phyloP scores from a whole-genome alignment of 306 rosid species.

The Prunus campanulata region DNA sequence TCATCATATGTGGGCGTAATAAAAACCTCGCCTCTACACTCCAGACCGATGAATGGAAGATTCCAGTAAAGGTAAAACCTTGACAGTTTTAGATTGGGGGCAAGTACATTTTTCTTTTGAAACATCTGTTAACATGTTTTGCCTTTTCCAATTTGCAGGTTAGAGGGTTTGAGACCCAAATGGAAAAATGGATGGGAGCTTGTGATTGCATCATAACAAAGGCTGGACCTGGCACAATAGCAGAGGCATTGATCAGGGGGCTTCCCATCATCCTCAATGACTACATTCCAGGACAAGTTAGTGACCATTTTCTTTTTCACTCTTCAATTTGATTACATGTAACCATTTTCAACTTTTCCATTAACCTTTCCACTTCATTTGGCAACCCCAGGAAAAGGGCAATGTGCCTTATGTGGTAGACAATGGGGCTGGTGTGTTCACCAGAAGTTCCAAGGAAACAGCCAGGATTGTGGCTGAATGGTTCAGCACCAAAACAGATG shows the following conservation, averaged over 20 bases:
- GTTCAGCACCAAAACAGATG: slow-evolving; percentile 80
- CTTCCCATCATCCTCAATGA: slow-evolving; percentile 94
- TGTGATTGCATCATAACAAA: slow-evolving; percentile 97
- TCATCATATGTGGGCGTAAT: slow-evolving; percentile 86
- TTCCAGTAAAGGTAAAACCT: slow-evolving; percentile 69
- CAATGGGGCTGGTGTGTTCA: slow-evolving; percentile 96
- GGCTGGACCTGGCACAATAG: slow-evolving; percentile 99
- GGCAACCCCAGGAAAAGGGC: slow-evolving; percentile 73
- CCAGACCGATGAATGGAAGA: slow-evolving; percentile 66
- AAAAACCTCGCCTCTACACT: slow-evolving; percentile 57
- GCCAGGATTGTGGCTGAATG: slow-evolving; percentile 76
- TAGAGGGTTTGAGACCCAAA: slow-evolving; percentile 84
- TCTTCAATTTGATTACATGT: background rate
- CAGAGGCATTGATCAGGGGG: slow-evolving; percentile 96
- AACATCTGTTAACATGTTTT: slow-evolving; percentile 17
- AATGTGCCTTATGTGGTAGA: slow-evolving; percentile 94
- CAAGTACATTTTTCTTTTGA: background rate
- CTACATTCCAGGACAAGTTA: slow-evolving; percentile 96
- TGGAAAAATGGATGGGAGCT: slow-evolving; percentile 99
- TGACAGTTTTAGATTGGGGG: background rate
- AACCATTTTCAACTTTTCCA: background rate
- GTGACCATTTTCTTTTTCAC: slow-evolving; percentile 14
- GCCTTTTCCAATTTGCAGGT: slow-evolving; percentile 40
- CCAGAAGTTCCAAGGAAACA: slow-evolving; percentile 83
- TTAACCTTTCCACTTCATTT: slow-evolving; percentile 2